These are phyloP conservation scores for Populus trichocarpa DNA, from an alignment of 441 rosid species.

Conservation along the genomic window DNA sequence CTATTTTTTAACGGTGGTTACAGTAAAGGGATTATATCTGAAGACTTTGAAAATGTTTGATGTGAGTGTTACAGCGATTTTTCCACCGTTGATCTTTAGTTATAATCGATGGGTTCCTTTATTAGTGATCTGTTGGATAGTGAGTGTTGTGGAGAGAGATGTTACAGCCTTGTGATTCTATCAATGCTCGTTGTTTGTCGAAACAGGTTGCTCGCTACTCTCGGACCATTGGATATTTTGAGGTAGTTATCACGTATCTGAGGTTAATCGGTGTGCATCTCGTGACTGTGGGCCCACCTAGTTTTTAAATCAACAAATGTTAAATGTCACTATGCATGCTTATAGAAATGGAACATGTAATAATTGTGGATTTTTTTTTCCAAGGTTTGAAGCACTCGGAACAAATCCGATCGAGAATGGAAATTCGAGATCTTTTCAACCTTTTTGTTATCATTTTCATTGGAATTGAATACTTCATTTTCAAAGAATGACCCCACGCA, in stretches of 20 bases:
- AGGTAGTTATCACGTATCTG: slow-evolving; percentile 33
- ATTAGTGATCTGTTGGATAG: not conserved
- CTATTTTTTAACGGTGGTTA: slow-evolving; percentile 19
- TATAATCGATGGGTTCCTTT: not conserved
- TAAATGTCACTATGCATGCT: no score
- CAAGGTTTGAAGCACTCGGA: no score
- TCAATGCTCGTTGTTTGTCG: not conserved
- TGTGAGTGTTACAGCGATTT: slow-evolving; percentile 17
- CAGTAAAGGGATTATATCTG: not conserved
- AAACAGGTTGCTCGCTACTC: slow-evolving; percentile 18
- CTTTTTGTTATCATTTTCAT: no score
- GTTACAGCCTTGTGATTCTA: slow-evolving; percentile 19
- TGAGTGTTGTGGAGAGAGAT: not conserved
- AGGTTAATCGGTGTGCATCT: slow-evolving; percentile 28
- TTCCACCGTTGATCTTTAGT: slow-evolving; percentile 28
- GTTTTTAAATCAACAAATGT: not conserved
- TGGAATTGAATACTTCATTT: no score
- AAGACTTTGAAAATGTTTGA: slow-evolving; percentile 4
- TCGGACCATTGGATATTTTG: slow-evolving; percentile 24
- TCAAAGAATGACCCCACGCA: no score
- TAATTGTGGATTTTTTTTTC: no score
- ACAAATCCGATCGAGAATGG: no score
- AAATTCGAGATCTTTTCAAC: no score
- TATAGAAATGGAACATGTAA: no score
- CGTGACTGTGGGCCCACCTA: slow-evolving; percentile 18